phyloP scores from a whole-genome alignment of 331 rosid genomes.

The Erythrophleum ivorense region DNA sequence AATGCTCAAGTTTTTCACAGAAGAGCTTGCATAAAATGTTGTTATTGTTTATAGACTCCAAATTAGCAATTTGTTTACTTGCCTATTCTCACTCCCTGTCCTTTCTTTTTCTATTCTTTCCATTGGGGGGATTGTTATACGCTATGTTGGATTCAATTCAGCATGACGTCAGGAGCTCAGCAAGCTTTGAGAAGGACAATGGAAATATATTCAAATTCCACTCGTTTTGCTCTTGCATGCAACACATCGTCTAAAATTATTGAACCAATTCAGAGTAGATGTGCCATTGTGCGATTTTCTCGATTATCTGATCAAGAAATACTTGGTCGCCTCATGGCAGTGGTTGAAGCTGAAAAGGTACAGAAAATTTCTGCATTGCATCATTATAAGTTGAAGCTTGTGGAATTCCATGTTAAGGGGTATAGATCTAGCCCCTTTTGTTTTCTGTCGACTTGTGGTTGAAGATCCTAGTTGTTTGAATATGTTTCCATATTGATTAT shows the following conservation, averaged over 20 bases:
- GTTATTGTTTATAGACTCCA: background rate
- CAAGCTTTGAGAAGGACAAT: constrained; percentile 97
- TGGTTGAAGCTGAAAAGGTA: constrained; percentile 93
- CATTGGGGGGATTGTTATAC: background rate
- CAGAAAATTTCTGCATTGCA: background rate
- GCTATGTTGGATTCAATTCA: constrained; percentile 32
- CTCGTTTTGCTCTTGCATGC: constrained; percentile 97
- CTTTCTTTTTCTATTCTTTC: background rate
- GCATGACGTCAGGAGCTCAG: constrained; percentile 98
- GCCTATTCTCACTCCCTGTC: background rate
- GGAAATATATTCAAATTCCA: constrained; percentile 92
- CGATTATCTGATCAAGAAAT: constrained; percentile 91
- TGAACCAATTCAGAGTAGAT: constrained; percentile 98
- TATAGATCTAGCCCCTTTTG: constrained; percentile 3
- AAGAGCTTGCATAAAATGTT: background rate
- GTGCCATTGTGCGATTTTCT: constrained; percentile 91
- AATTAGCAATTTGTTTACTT: background rate
- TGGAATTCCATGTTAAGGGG: constrained; percentile 8
- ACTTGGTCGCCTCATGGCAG: constrained; percentile 86
- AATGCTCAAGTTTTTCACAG: background rate
- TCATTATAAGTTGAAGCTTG: background rate
- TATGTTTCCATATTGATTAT: constrained; percentile 18
- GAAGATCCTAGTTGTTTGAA: constrained; percentile 3
- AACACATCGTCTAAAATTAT: constrained; percentile 88
- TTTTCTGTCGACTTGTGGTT: background rate